Percentiles rank a stretch among this genome's conserved stretches.
These are phyloP conservation scores for Yueomyces sinensis DNA, from an alignment of 805 yeast genomes.

Conservation along the genomic window DNA sequence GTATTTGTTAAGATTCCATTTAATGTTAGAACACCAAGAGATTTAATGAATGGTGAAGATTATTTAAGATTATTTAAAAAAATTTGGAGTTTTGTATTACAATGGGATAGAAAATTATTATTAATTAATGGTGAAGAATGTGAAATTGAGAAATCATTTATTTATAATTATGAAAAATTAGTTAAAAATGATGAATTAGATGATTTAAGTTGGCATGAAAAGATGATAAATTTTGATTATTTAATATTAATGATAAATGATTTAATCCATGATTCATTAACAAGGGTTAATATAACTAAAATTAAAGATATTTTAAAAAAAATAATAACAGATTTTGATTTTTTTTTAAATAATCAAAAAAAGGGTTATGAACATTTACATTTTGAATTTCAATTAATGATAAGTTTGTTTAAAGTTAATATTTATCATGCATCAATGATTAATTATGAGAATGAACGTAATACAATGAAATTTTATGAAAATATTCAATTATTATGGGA, in stretches of 20 bases:
- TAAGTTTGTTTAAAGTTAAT: conserved; percentile 11
- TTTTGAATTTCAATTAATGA: conserved; percentile 13
- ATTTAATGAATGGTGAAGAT: conserved; percentile 7
- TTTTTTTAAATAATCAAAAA: not conserved
- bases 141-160: conserved; percentile 13
- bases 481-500: conserved; percentile 12
- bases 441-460: conserved; percentile 9
- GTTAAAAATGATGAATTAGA: not conserved
- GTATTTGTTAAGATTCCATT: conserved; percentile 10
- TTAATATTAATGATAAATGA: conserved; percentile 9
- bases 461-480: conserved; percentile 6
- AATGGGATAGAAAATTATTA: conserved; percentile 21
- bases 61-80: conserved; percentile 8
- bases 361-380: conserved; percentile 1
- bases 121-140: conserved; percentile 20
- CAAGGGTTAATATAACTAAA: conserved; percentile 8
- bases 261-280: conserved; percentile 10
- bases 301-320: conserved; percentile 5
- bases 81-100: conserved; percentile 17
- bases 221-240: conserved; percentile 9
- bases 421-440: conserved; percentile 13
- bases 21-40: conserved; percentile 10
- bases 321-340: conserved; percentile 1
- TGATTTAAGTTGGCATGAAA: conserved; percentile 10
- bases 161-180: conserved; percentile 1